Evolutionary conservation across 768 basidiomycete genomes (phyloP), one percentile per base, ranked within the genome.

Genomic region (Gloeopeniophorella convolvens): DNA sequence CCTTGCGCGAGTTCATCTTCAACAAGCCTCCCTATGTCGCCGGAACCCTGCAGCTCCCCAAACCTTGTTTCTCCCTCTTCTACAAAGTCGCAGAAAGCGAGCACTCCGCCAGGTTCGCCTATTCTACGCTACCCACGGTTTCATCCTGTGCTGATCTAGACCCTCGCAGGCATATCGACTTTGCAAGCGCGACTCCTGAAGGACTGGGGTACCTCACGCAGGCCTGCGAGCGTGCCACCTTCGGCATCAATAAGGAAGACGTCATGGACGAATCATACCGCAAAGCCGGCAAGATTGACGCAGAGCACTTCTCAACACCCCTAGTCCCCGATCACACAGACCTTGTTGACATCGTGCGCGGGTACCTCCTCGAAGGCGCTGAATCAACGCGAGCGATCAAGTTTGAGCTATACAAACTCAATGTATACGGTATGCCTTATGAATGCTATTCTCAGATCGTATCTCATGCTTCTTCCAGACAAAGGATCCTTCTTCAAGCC

Each of bases 401-500:
- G 9, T 56, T 62, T 0, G 71, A 75, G 52, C 52, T 74, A 6
- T 73, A 73, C 59, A 75, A 77, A 51, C 59, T 76, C 44, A 73
- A 75, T 39, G 68, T 76, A 1, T 74, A 76, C 44, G 68, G 75
- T 73, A 47, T 9, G 58, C n/a, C n/a, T n/a, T n/a, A n/a, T 57
- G 12, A 18, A 18, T 15, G 4, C 3, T 15, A 11, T 27, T 39
- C 41, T 8, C 8, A 33, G 8, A 7, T 23, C 16, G 26, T 15
- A 42, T 16, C n/a, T 18, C 43, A 36, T 4, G 23, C 9, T 1
- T 2, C 13, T 1, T 13, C 1, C 42, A 74, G 73, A 66, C 1
- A 57, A 67, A 39, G 75, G 65, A 9, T 68, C 68, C 0, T 77
- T 75, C 58, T 79, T 78, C 67, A 76, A 75, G 55, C 33, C 71